Evolutionary conservation across 495 filamentous ascomycete genomes (phyloP), one percentile per base, ranked within the genome.

Genomic region (Podospora pseudoanserina): DNA sequence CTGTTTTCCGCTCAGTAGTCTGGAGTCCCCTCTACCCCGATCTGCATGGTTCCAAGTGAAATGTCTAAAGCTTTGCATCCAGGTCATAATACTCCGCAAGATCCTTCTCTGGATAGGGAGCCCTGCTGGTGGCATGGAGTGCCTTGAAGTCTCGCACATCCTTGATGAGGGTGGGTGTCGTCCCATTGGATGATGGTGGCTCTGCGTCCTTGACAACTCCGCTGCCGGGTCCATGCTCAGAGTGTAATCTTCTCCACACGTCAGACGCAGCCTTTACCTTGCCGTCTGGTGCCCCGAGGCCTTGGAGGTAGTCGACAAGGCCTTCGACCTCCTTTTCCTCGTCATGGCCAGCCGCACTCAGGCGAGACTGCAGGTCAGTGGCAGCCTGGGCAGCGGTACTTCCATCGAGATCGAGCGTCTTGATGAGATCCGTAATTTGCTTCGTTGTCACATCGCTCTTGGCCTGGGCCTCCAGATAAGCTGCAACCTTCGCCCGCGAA

Each of bases 71-170:
- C 80, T 95, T 95, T 15, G 90, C 78, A 63, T 89, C 90, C 70
- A 88, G 79, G 68, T 97, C 93, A 78, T 94, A 91, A 74, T 90
- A 97, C 67, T 92, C 91, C 69, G 81, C 90, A 61, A 97, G 80
- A 73, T 92, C 87, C 65, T 81, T 86, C n/a, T 92, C 84, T 1
- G 93, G 86, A 64, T 82, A 84, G 0, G 92, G 87, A 0, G 90
- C 93, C 28, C 84, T 80, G 69, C 87, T 93, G 59, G 90, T 84
- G 67, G 83, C 80, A 65, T 94, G 76, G 20, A 85, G 79, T 4
- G 91, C 87, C 84, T 93, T 96, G 83, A 87, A 97, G 19, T 85
- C 86, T 65, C 88, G 80, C 4, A 95, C 90, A 74, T 93, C 89
- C 30, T 85, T 87, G 72, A 97, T 90, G 44, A 88, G 70, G n/a